These are phyloP conservation scores for Hericium alpestre DNA, from an alignment of 768 basidiomycete species.

Conservation along the genomic window DNA sequence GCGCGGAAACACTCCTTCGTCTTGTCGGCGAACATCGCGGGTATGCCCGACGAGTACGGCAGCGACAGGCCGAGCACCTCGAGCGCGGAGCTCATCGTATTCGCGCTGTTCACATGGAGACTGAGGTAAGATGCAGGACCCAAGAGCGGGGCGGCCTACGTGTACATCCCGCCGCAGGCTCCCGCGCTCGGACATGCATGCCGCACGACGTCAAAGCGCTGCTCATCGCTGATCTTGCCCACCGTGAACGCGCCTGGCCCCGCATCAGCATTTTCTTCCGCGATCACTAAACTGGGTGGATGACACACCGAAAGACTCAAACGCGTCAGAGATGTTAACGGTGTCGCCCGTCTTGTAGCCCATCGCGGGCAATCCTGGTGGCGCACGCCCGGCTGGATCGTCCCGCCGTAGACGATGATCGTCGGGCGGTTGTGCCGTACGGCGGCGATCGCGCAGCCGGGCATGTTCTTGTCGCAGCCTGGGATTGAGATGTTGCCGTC, in stretches of 20 bases:
- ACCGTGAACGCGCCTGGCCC: slow-evolving; percentile 58
- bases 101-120: slow-evolving; percentile 38
- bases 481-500: slow-evolving; percentile 82
- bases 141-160: slow-evolving; percentile 29
- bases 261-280: background rate
- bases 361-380: slow-evolving; percentile 75
- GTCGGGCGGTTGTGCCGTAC: slow-evolving; percentile 82
- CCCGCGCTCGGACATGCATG: slow-evolving; percentile 81
- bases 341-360: slow-evolving; percentile 69
- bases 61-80: slow-evolving; percentile 81
- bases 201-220: slow-evolving; percentile 75
- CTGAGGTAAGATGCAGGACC: background rate
- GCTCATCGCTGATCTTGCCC: slow-evolving; percentile 69
- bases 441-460: slow-evolving; percentile 79
- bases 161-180: slow-evolving; percentile 84
- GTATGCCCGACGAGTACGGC: slow-evolving; percentile 72
- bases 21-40: slow-evolving; percentile 68
- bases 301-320: slow-evolving; percentile 65
- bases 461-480: slow-evolving; percentile 92
- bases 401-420: slow-evolving; percentile 77
- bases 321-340: slow-evolving; percentile 76
- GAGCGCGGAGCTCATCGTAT: slow-evolving; percentile 79
- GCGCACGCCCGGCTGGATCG: slow-evolving; percentile 69
- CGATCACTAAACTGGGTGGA: background rate
- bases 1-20: slow-evolving; percentile 73